Evolutionary conservation across 441 rosid genomes (phyloP).

Genomic region (Biscutella laevigata): DNA sequence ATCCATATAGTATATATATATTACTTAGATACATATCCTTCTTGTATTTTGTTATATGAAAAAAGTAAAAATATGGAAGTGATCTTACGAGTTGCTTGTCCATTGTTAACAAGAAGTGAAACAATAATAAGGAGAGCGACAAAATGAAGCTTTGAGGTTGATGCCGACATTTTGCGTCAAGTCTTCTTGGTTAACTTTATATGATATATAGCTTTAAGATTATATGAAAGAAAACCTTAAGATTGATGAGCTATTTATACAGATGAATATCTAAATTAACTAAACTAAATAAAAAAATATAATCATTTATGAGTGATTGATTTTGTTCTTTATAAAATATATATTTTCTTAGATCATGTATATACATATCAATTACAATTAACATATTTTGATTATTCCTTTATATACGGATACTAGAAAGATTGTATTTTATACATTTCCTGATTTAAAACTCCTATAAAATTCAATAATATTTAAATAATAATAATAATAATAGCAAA

Average conservation of each 20-base stretch:
- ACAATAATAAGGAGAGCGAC: slow-evolving; percentile 13
- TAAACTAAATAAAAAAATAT: neutral
- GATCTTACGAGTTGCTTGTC: slow-evolving; percentile 10
- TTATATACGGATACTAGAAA: too few species aligned
- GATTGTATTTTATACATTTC: too few species aligned
- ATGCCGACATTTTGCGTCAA: neutral
- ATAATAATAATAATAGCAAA: too few species aligned
- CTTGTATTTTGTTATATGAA: neutral
- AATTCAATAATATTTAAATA: too few species aligned
- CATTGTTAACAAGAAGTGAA: slow-evolving; percentile 16
- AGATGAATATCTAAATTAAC: neutral
- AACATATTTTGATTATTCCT: too few species aligned
- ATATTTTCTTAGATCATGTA: neutral
- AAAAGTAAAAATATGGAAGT: neutral
- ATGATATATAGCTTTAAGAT: neutral
- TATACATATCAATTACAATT: neutral
- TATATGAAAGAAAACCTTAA: neutral
- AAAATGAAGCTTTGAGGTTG: slow-evolving; percentile 12
- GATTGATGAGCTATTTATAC: neutral
- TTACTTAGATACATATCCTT: too few species aligned
- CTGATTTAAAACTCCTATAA: too few species aligned
- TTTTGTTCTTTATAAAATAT: slow-evolving; percentile 7
- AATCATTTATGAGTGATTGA: neutral
- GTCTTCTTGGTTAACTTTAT: neutral
- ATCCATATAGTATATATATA: neutral